Percentiles rank a stretch among this genome's conserved stretches.
Conservation (phyloP, 2,329 filamentous ascomycete species). For the Colletotrichum coccodes region DNA sequence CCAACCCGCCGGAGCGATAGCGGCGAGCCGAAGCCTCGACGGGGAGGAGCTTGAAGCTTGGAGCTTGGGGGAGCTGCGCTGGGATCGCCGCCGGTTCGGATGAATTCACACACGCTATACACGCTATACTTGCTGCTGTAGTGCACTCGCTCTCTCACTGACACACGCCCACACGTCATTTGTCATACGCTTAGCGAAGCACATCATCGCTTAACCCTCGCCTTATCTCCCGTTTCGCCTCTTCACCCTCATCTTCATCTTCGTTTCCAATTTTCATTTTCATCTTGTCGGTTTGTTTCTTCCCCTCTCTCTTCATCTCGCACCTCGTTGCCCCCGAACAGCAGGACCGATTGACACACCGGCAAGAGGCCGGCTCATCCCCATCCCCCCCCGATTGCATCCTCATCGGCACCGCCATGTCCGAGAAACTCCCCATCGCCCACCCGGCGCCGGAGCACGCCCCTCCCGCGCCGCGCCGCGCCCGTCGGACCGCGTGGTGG, state of each 20-base stretch:
- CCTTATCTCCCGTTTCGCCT: conserved; percentile 1
- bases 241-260: not conserved
- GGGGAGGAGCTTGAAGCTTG: not conserved
- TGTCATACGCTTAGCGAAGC: conserved; percentile 19
- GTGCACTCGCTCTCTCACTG: not conserved
- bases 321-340: not conserved
- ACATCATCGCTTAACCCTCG: conserved; percentile 5
- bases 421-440: conserved; percentile 26
- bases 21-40: conserved; percentile 1
- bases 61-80: not conserved
- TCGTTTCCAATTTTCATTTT: not conserved
- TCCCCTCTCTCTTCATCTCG: not conserved
- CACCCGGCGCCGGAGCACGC: conserved; percentile 10
- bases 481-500: conserved; percentile 28
- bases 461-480: not conserved
- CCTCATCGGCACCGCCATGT: conserved; percentile 4
- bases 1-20: conserved; percentile 15
- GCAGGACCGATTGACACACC: not conserved
- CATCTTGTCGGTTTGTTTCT: no score
- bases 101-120: not conserved
- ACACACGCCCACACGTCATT: not conserved
- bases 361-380: not conserved
- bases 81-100: not conserved
- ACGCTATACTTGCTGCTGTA: no score
- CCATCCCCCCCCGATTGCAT: not conserved